Conservation (phyloP, 768 basidiomycete genomes). For the Russula earlei region DNA sequence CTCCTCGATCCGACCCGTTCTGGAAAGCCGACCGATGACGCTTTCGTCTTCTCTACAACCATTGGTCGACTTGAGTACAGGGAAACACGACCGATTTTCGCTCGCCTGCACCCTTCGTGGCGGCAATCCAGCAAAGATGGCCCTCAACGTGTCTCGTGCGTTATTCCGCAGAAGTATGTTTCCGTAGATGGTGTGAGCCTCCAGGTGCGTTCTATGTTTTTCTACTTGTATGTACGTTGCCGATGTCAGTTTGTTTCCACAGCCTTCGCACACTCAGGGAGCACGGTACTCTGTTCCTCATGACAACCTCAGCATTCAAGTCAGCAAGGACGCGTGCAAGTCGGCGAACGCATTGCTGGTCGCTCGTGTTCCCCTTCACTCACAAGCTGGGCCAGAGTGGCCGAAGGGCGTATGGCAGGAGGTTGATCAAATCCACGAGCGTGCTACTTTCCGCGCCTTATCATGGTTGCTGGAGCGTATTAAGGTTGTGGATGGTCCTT, state of each 20-base stretch:
- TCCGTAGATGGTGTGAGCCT: constrained; percentile 38
- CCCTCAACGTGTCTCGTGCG: constrained; percentile 42
- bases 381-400: constrained; percentile 74
- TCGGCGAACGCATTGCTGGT: constrained; percentile 72
- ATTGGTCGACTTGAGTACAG: constrained; percentile 74
- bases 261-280: constrained; percentile 29
- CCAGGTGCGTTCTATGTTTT: constrained; percentile 34
- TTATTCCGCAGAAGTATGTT: constrained; percentile 61
- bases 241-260: neutral
- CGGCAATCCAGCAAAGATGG: constrained; percentile 51
- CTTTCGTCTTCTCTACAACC: constrained; percentile 76
- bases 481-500: constrained; percentile 58
- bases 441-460: constrained; percentile 65
- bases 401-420: constrained; percentile 62
- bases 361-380: constrained; percentile 62
- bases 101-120: constrained; percentile 68
- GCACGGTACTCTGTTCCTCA: constrained; percentile 62
- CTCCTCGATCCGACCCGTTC: constrained; percentile 80
- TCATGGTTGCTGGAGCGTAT: constrained; percentile 86
- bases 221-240: neutral
- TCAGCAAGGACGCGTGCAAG: constrained; percentile 54
- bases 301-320: constrained; percentile 39
- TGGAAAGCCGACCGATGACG: constrained; percentile 66
- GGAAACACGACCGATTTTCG: constrained; percentile 69
- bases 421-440: constrained; percentile 81